Evolutionary conservation across 179 eudicot species (phyloP).

Genomic region (Corrigiola litoralis): DNA sequence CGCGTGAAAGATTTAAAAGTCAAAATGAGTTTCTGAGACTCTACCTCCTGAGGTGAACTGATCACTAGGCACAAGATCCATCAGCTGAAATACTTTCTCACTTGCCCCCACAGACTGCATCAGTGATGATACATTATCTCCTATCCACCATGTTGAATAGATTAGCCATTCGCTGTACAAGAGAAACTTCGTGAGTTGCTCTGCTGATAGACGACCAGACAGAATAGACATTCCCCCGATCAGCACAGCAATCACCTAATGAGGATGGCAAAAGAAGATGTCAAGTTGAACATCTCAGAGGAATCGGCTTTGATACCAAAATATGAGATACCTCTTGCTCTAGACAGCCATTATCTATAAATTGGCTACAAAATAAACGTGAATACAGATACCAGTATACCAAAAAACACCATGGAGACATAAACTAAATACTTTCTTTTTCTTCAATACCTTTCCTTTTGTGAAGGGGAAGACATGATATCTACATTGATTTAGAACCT

Average conservation of each 20-base stretch:
- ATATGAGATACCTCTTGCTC: background rate
- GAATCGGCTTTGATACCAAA: background rate
- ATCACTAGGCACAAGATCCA: constrained; percentile 76
- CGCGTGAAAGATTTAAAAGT: background rate
- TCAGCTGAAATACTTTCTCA: constrained; percentile 94
- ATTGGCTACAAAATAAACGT: too few relatives aligned
- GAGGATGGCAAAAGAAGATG: constrained; percentile 13
- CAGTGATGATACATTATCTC: constrained; percentile 83
- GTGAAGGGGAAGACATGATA: too few relatives aligned
- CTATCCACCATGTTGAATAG: constrained; percentile 98
- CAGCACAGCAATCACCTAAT: constrained; percentile 88
- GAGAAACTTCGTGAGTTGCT: constrained; percentile 92
- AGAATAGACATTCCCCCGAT: constrained; percentile 91
- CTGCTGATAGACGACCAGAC: constrained; percentile 84
- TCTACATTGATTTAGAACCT: too few relatives aligned
- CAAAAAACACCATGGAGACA: too few relatives aligned
- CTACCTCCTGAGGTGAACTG: constrained; percentile 81
- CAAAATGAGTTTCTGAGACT: background rate
- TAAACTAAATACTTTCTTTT: too few relatives aligned
- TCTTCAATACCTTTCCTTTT: too few relatives aligned
- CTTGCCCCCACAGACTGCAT: constrained; percentile 99
- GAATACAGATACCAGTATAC: too few relatives aligned
- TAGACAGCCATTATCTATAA: background rate
- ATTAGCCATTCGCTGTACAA: constrained; percentile 98
- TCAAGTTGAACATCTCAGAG: constrained; percentile 13